Evolutionary conservation across 2,329 filamentous ascomycete genomes (phyloP).

Genomic region (Pseudogymnoascus sp.): DNA sequence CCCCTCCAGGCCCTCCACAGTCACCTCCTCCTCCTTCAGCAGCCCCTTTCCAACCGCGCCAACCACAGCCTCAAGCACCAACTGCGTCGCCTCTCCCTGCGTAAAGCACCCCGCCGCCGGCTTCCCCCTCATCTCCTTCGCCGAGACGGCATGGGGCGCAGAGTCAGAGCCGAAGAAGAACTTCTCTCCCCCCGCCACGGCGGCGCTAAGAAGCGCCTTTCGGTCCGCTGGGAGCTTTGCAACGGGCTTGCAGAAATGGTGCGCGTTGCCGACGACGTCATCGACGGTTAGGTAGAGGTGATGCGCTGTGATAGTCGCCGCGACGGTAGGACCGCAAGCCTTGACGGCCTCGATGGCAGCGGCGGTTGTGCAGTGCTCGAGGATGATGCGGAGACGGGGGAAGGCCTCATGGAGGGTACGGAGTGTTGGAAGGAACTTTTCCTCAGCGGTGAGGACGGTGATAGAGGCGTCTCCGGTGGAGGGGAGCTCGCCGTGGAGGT

Average conservation of each 20-base stretch:
- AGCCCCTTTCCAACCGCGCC: constrained; percentile 48
- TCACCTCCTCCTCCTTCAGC: constrained; percentile 43
- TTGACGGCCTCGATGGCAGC: constrained; percentile 72
- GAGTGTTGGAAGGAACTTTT: constrained; percentile 73
- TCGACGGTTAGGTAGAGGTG: constrained; percentile 76
- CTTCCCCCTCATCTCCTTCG: constrained; percentile 50
- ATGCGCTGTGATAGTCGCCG: constrained; percentile 76
- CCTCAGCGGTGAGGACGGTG: constrained; percentile 60
- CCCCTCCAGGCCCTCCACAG: constrained; percentile 43
- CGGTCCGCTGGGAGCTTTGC: constrained; percentile 36
- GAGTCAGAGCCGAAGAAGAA: constrained; percentile 62
- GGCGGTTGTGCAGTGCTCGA: constrained; percentile 84
- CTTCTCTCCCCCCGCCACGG: constrained; percentile 49
- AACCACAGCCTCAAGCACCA: constrained; percentile 56
- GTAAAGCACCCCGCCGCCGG: constrained; percentile 68
- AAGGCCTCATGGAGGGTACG: constrained; percentile 64
- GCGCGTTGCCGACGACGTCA: constrained; percentile 59
- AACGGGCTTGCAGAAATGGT: constrained; percentile 65
- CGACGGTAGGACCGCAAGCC: constrained; percentile 68
- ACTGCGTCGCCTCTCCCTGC: constrained; percentile 59
- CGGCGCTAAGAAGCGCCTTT: constrained; percentile 45
- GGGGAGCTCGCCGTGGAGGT: constrained; percentile 85
- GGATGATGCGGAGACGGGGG: constrained; percentile 59
- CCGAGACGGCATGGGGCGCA: constrained; percentile 52
- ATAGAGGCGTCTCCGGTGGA: constrained; percentile 32